Evolutionary conservation across 768 basidiomycete genomes (phyloP), one percentile per base, ranked within the genome.

Genomic region (Phylloporus scabripes): DNA sequence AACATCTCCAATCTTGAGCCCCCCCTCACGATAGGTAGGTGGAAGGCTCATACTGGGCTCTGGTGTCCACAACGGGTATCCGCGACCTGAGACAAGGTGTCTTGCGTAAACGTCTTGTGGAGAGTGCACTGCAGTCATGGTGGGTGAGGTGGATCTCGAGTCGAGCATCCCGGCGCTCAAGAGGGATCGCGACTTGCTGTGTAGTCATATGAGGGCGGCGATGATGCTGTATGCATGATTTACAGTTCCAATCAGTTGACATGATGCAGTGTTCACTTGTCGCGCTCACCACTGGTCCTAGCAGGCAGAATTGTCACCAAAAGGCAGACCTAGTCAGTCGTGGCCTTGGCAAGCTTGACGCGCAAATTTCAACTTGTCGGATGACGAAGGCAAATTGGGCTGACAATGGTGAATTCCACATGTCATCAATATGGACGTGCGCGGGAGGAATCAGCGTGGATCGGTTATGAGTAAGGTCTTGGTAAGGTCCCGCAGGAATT

Each of bases 1-100:
- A 4, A 72, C 65, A 47, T 73, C 70, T 1, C 70, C 71, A 7
- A 71, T 67, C 33, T 52, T 60, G 42, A 67, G 54, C 1, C 69
- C 70, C 24, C 53, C 39, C 7, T 31, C 41, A 21, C 54, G 48
- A 26, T 72, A 67, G 1, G 48, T 43, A 4, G 48, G 43, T 7
- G 64, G 63, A 11, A 69, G 52, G 9, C 36, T 51, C 40, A 49
- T 49, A 36, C 59, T 55, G 0, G 65, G 62, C 11, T 64, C 60
- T 24, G 68, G 69, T n/a, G 56, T 58, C 66, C 64, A 71, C 6
- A 70, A 45, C 0, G 65, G 66, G 45, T 65, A 64, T 4, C 71
- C 70, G 23, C 66, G 60, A 9, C 53, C 28, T 20, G 51, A 48
- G 18, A 51, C 42, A 12, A 53, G 56, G 10, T 49, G 45, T 9